Conservation (phyloP, 176 grass and related monocot species). For the Tillandsia leiboldiana region DNA sequence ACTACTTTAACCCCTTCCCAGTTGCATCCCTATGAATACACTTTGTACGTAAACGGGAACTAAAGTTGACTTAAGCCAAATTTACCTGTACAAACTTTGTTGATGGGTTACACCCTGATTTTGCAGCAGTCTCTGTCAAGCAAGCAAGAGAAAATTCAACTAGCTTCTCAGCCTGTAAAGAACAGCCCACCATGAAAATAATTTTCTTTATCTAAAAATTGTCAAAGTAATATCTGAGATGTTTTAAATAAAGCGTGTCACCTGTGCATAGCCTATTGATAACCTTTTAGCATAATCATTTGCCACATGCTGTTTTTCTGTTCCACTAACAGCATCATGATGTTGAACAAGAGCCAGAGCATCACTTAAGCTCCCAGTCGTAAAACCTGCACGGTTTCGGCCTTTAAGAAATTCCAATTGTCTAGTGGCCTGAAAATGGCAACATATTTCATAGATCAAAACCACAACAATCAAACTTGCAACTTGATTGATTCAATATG, state of each 20-base stretch:
- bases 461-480: too few species aligned
- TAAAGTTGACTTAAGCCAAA: not conserved
- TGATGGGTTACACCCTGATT: slow-evolving; percentile 40
- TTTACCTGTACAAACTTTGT: slow-evolving; percentile 71
- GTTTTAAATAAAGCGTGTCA: slow-evolving; percentile 21
- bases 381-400: slow-evolving; percentile 34
- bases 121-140: slow-evolving; percentile 50
- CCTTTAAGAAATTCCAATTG: slow-evolving; percentile 83
- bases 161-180: slow-evolving; percentile 61
- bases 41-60: not conserved
- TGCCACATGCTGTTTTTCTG: slow-evolving; percentile 96
- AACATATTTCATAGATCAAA: not conserved
- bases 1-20: not conserved
- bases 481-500: not conserved
- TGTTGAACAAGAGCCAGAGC: slow-evolving; percentile 84
- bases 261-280: slow-evolving; percentile 78
- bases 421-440: slow-evolving; percentile 51
- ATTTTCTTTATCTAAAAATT: not conserved
- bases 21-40: not conserved
- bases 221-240: slow-evolving; percentile 4
- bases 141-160: slow-evolving; percentile 75
- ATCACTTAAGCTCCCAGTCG: slow-evolving; percentile 67
- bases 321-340: slow-evolving; percentile 94
- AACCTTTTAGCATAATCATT: slow-evolving; percentile 98
- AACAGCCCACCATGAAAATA: not conserved